Percentiles rank a stretch among this genome's conserved stretches.
These are phyloP conservation scores for Solanum hybrid DNA, from an alignment of 305 asterid species.

Conservation along the genomic window DNA sequence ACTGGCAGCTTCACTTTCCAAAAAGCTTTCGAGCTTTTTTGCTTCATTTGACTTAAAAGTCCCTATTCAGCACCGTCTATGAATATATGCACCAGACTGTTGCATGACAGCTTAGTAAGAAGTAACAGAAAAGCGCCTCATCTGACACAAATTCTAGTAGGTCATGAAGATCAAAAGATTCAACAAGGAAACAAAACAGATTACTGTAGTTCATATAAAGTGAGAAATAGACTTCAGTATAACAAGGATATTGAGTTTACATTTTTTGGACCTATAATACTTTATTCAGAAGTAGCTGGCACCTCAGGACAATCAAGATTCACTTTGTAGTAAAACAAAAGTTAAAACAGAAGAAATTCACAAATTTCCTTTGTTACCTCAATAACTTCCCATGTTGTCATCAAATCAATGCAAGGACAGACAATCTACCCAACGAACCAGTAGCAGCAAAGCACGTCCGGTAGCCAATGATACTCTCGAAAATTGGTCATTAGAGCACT, in stretches of 20 bases:
- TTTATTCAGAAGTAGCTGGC: neutral
- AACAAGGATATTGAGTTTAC: neutral
- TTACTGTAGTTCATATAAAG: neutral
- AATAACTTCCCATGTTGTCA: neutral
- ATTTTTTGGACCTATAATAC: neutral
- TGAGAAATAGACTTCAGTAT: neutral
- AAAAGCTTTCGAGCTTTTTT: neutral
- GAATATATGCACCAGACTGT: neutral
- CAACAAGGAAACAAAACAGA: conserved; percentile 1
- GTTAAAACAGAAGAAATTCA: neutral
- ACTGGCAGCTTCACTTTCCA: neutral
- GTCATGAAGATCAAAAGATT: neutral
- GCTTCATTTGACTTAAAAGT: neutral
- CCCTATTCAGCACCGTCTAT: neutral
- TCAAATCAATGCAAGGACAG: neutral
- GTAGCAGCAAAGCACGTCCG: conserved; percentile 3
- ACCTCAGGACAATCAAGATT: neutral
- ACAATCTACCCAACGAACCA: neutral
- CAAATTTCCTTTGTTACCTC: neutral
- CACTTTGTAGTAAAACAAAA: neutral
- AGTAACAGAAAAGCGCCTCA: neutral
- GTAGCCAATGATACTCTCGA: conserved; percentile 7
- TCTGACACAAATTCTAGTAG: neutral
- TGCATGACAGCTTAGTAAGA: neutral
- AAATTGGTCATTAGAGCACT: neutral